Conservation (phyloP, 352 stramenopile species). For the Phytophthora quininea region DNA sequence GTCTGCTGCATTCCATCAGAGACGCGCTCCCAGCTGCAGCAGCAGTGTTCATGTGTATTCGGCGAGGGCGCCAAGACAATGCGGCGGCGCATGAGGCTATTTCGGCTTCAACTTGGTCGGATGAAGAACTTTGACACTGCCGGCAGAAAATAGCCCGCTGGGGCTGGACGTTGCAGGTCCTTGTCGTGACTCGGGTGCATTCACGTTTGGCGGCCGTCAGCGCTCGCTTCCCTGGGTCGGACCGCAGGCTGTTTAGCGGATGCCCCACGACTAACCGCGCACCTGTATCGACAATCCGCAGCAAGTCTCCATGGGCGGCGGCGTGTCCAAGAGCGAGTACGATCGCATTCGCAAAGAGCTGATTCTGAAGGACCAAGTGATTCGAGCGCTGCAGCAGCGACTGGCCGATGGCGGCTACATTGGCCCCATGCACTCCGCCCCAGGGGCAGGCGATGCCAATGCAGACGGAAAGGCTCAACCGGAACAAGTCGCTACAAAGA, state of each 20-base stretch:
- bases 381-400: slow-evolving; percentile 62
- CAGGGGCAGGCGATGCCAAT: slow-evolving; percentile 1
- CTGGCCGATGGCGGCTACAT: slow-evolving; percentile 39
- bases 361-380: slow-evolving; percentile 74
- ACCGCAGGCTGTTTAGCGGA: slow-evolving; percentile 4
- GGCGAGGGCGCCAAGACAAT: too few relatives aligned
- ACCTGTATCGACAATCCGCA: slow-evolving; percentile 2
- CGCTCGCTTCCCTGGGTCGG: background rate
- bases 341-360: slow-evolving; percentile 76
- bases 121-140: slow-evolving; percentile 2
- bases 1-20: too few relatives aligned
- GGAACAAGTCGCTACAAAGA: background rate
- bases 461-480: slow-evolving; percentile 2
- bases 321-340: slow-evolving; percentile 77
- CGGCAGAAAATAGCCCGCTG: slow-evolving; percentile 13
- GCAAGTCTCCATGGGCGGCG: slow-evolving; percentile 56
- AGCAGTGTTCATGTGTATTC: too few relatives aligned
- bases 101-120: slow-evolving; percentile 17
- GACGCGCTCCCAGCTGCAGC: too few relatives aligned
- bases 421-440: slow-evolving; percentile 14
- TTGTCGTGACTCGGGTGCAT: background rate
- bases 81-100: slow-evolving; percentile 8
- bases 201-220: slow-evolving; percentile 2
- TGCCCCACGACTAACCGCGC: slow-evolving; percentile 21
- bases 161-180: background rate